Conservation (phyloP, 768 basidiomycete genomes). For the Suillus luteus region DNA sequence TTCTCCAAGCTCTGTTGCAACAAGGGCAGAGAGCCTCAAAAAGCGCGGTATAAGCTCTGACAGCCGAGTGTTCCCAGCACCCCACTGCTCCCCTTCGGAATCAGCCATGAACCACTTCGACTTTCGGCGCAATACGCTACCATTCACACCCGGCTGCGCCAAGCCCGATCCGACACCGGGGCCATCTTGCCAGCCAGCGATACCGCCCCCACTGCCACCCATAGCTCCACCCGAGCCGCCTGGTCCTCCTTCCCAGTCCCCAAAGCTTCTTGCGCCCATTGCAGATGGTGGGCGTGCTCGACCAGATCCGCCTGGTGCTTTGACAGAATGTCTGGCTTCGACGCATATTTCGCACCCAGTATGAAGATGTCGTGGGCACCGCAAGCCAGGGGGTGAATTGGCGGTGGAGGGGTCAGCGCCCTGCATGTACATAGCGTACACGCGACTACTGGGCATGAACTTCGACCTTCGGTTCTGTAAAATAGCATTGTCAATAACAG, state of each 20-base stretch:
- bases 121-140: conserved; percentile 60
- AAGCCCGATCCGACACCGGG: conserved; percentile 75
- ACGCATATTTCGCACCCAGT: conserved; percentile 77
- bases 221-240: conserved; percentile 24
- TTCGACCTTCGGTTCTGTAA: conserved; percentile 13
- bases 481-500: conserved; percentile 11
- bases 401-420: conserved; percentile 64
- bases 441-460: conserved; percentile 41
- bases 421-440: conserved; percentile 52
- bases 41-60: conserved; percentile 71
- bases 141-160: conserved; percentile 52
- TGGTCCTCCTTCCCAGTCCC: conserved; percentile 29
- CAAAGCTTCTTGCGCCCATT: conserved; percentile 3
- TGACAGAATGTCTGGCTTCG: conserved; percentile 49
- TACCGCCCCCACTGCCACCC: conserved; percentile 44
- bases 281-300: conserved; percentile 21
- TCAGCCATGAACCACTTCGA: conserved; percentile 30
- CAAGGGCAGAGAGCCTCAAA: conserved; percentile 73
- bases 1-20: conserved; percentile 74
- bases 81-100: conserved; percentile 23
- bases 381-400: conserved; percentile 61
- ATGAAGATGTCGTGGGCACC: conserved; percentile 74
- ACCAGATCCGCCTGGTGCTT: conserved; percentile 27
- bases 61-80: conserved; percentile 60
- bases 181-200: conserved; percentile 77